Evolutionary conservation across 139 green algal genomes (phyloP).

Genomic region (Haematococcus lacustris): DNA sequence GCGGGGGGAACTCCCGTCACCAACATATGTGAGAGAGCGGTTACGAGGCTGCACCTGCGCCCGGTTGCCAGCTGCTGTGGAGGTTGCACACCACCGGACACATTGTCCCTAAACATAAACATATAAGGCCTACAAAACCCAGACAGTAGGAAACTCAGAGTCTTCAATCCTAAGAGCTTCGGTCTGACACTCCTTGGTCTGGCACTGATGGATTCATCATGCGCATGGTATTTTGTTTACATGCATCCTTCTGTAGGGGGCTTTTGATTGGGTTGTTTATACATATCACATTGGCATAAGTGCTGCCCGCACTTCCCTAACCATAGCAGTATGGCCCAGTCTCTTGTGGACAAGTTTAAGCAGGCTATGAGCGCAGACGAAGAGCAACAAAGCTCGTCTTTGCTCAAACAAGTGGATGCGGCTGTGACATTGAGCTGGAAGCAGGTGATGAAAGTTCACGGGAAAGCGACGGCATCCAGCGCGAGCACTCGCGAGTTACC

Average conservation of each 20-base stretch:
- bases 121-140: too few species aligned
- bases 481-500: not conserved
- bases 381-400: not conserved
- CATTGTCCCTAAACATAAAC: too few species aligned
- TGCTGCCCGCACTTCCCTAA: too few species aligned
- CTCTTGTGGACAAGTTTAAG: not conserved
- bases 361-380: not conserved
- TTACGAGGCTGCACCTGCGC: too few species aligned
- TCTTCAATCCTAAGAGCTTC: too few species aligned
- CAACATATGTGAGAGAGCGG: too few species aligned
- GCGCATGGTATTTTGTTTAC: not conserved
- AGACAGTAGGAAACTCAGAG: too few species aligned
- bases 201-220: too few species aligned
- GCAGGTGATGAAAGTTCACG: not conserved
- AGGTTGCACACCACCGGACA: too few species aligned
- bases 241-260: not conserved
- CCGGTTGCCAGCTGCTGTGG: too few species aligned
- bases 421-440: not conserved
- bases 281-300: not conserved
- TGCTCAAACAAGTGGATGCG: not conserved
- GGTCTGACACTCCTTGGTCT: too few species aligned
- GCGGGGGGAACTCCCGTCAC: too few species aligned
- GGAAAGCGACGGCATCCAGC: not conserved
- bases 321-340: not conserved
- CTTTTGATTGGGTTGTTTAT: not conserved